Percentiles rank a stretch among this genome's conserved stretches.
Conservation (phyloP, 2,329 filamentous ascomycete genomes). For the Fusarium newnesense region DNA sequence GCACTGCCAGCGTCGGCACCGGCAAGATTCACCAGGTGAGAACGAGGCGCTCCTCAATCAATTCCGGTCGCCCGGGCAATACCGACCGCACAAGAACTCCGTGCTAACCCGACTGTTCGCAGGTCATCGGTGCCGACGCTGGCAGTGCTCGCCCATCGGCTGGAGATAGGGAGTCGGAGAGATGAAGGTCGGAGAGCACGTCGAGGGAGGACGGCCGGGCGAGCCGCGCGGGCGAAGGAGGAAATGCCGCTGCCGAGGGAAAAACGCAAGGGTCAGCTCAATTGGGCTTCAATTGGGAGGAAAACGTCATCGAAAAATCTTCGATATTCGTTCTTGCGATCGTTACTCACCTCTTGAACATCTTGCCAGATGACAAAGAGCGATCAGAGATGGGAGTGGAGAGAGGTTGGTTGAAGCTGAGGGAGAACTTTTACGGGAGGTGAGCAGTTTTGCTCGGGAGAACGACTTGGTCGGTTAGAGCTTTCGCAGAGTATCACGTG, state of each 20-base stretch:
- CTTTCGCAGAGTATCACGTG: constrained; percentile 55
- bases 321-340: constrained; percentile 45
- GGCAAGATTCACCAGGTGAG: constrained; percentile 77
- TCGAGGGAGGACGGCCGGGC: constrained; percentile 67
- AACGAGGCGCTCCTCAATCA: constrained; percentile 16
- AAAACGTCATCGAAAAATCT: constrained; percentile 32
- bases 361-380: constrained; percentile 78
- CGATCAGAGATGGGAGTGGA: constrained; percentile 69
- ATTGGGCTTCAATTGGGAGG: constrained; percentile 61
- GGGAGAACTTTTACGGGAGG: constrained; percentile 59
- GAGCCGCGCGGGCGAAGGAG: constrained; percentile 71
- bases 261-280: constrained; percentile 52
- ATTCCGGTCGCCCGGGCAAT: constrained; percentile 40
- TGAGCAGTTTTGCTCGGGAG: constrained; percentile 61
- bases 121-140: constrained; percentile 81
- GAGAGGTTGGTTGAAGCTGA: constrained; percentile 62
- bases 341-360: constrained; percentile 81
- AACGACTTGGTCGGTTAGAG: constrained; percentile 57
- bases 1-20: no score
- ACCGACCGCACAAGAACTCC: constrained; percentile 22
- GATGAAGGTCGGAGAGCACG: constrained; percentile 67
- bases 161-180: constrained; percentile 65
- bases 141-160: constrained; percentile 68
- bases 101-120: constrained; percentile 51
- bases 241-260: constrained; percentile 69